Percentiles rank a stretch among this genome's conserved stretches.
These are phyloP conservation scores for Salix viminalis DNA, from an alignment of 345 rosid genomes.

Conservation along the genomic window DNA sequence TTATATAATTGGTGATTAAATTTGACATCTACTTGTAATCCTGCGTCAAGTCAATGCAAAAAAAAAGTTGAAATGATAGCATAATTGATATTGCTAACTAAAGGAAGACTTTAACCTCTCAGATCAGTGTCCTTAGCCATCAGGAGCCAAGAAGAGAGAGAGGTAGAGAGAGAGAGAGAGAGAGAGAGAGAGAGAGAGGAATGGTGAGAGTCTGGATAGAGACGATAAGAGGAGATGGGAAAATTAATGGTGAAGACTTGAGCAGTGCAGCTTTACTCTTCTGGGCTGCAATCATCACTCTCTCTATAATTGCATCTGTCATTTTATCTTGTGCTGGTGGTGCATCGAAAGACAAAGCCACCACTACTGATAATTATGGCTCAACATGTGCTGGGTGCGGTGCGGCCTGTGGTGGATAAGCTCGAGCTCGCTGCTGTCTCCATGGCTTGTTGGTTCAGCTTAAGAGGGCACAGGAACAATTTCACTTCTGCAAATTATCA, in stretches of 20 bases:
- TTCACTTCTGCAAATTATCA: not conserved
- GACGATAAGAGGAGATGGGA: not conserved
- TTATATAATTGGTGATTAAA: too few species aligned
- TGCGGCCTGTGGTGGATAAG: conserved; percentile 47
- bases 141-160: too few species aligned
- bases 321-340: conserved; percentile 51
- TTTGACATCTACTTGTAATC: too few species aligned
- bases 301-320: conserved; percentile 27
- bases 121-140: too few species aligned
- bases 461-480: too few species aligned
- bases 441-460: not conserved
- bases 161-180: too few species aligned
- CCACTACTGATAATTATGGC: conserved; percentile 36
- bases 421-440: not conserved
- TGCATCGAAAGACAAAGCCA: conserved; percentile 40
- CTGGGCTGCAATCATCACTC: conserved; percentile 34
- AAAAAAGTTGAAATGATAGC: too few species aligned
- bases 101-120: too few species aligned
- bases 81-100: too few species aligned
- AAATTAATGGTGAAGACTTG: conserved; percentile 3
- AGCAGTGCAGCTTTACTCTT: conserved; percentile 15
- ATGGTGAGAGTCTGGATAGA: conserved; percentile 35
- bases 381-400: conserved; percentile 50
- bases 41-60: too few species aligned
- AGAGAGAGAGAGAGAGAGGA: too few species aligned